phyloP scores from a whole-genome alignment of 768 basidiomycete genomes.

The Tulasnella sp. region DNA sequence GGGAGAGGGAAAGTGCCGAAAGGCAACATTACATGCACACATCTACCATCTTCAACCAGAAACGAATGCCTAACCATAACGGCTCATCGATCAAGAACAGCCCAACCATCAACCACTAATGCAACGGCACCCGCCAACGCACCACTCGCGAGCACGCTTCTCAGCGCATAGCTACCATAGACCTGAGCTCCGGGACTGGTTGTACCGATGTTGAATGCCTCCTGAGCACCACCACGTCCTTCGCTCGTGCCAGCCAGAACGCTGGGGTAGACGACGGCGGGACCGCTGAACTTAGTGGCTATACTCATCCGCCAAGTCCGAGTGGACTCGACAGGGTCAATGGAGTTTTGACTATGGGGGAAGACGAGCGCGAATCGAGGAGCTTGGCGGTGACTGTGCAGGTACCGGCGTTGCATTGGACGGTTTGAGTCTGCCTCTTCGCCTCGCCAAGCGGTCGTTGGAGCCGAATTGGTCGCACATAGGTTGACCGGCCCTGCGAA shows the following conservation, averaged over 20 bases:
- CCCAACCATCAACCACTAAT: neutral
- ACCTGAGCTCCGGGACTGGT: neutral
- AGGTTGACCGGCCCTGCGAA: constrained; percentile 29
- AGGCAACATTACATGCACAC: no score
- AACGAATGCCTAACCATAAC: neutral
- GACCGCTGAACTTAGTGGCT: constrained; percentile 41
- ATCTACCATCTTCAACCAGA: neutral
- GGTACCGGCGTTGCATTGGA: constrained; percentile 19
- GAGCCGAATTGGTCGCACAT: constrained; percentile 28
- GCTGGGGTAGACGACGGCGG: constrained; percentile 52
- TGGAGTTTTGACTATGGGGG: neutral
- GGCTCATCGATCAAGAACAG: neutral
- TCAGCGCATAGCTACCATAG: neutral
- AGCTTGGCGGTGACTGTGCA: constrained; percentile 25
- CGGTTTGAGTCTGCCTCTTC: constrained; percentile 14
- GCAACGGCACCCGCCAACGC: neutral
- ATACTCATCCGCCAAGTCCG: no score
- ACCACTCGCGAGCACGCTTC: neutral
- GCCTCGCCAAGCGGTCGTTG: constrained; percentile 35
- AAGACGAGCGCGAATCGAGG: constrained; percentile 29
- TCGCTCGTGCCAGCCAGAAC: constrained; percentile 66
- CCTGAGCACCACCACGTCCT: constrained; percentile 44
- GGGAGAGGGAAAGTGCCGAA: no score
- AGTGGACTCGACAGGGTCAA: no score
- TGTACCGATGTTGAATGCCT: constrained; percentile 25